A percentile compares a stretch with the other conserved stretches of the same genome.
Conservation (phyloP, 805 yeast genomes). For the Candida loeiensis region DNA sequence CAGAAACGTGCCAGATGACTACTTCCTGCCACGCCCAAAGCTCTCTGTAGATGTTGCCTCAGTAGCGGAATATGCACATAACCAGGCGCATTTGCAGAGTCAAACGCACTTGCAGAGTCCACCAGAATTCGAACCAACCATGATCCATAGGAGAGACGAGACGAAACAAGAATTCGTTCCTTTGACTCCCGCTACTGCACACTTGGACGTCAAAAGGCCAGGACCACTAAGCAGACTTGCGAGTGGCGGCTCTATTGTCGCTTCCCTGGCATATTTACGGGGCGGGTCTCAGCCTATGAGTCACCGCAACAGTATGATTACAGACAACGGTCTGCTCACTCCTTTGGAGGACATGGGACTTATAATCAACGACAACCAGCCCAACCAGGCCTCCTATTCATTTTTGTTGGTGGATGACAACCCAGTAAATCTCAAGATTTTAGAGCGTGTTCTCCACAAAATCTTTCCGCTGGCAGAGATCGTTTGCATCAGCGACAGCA, state of each 20-base stretch:
- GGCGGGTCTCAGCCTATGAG: constrained; percentile 1
- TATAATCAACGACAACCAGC: constrained; percentile 10
- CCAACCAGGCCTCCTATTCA: constrained; percentile 14
- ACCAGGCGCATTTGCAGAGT: not conserved
- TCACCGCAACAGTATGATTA: constrained; percentile 10
- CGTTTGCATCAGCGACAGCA: constrained; percentile 27
- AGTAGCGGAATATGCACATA: constrained; percentile 1
- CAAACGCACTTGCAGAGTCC: constrained; percentile 7
- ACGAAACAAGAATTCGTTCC: constrained; percentile 5
- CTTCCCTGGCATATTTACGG: constrained; percentile 3
- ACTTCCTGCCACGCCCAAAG: constrained; percentile 13
- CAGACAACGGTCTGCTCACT: constrained; percentile 7
- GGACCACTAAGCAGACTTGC: not conserved
- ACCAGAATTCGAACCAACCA: constrained; percentile 6
- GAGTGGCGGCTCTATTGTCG: not conserved
- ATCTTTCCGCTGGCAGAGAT: constrained; percentile 33
- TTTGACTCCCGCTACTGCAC: constrained; percentile 6
- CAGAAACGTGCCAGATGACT: constrained; percentile 8
- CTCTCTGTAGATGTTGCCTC: constrained; percentile 9
- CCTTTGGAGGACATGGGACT: constrained; percentile 11
- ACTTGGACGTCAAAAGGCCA: constrained; percentile 2
- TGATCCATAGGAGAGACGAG: constrained; percentile 4
- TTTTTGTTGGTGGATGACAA: constrained; percentile 41
- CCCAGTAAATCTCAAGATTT: constrained; percentile 36
- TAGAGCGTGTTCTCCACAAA: constrained; percentile 28